Percentiles rank a stretch among this genome's conserved stretches.
phyloP scores from a whole-genome alignment of 2,329 filamentous ascomycete species.

The Verticillium isaacii region DNA sequence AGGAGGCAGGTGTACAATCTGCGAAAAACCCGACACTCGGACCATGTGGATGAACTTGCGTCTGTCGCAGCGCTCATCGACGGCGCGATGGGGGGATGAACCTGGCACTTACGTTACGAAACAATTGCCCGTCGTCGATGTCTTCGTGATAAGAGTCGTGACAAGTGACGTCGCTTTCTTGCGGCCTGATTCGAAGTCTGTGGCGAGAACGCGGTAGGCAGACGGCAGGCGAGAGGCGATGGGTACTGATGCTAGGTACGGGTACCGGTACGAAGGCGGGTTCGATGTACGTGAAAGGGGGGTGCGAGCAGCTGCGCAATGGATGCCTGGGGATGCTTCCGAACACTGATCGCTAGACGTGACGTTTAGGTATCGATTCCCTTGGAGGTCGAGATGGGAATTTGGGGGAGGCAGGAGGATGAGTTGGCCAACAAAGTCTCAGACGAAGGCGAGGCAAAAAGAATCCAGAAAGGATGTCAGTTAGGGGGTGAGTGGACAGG shows the following conservation, averaged over 20 bases:
- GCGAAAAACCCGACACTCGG: constrained; percentile 1
- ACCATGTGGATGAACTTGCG: not conserved
- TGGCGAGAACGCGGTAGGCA: not conserved
- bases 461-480: not conserved
- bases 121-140: not conserved
- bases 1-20: not conserved
- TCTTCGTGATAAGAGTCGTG: not conserved
- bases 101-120: not conserved
- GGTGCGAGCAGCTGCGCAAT: not conserved
- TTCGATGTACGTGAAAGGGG: not conserved
- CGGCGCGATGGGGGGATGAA: not conserved
- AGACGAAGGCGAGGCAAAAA: not conserved
- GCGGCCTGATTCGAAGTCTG: not conserved
- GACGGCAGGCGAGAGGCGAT: not conserved
- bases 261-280: not conserved
- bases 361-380: not conserved
- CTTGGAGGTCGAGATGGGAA: not conserved
- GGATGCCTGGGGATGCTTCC: not conserved
- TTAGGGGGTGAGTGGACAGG: not conserved
- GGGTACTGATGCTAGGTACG: not conserved
- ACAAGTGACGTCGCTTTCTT: not conserved
- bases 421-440: not conserved
- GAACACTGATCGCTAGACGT: not conserved
- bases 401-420: not conserved
- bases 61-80: not conserved